Base-by-base conservation (phyloP, 2,329 filamentous ascomycete genomes). In the Sclerotinia subarctica region DNA sequence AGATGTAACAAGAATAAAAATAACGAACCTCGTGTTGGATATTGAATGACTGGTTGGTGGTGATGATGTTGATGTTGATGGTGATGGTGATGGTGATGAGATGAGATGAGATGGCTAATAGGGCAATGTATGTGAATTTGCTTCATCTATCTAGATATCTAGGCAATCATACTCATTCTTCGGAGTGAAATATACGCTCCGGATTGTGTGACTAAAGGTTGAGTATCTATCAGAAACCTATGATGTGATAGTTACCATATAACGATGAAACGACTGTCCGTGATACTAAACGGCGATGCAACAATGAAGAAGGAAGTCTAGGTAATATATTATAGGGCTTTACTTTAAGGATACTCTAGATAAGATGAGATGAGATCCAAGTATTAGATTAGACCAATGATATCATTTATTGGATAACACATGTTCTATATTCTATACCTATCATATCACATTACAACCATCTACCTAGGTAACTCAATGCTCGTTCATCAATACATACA, bases 281-380 rank as follows among this genome's bases (percentile, higher is more conserved):
- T 62, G 21, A 62, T 49, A 38, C 46, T 5, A 62, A 62, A 35
- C 29, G 59, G 46, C 29, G 58, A 62, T 62, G 58, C 46, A 46
- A 62, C 46, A 3, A 29, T 51, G 21, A 62, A 19, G 58, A 11
- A 29, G 46, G 58, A 11, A 29, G 46, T 49, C 21, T 21, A 6
- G 32, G 32, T 32, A 38, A 24, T 49, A 51, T 62, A n/a, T 49
- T 29, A 62, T 51, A 38, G 46, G 44, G 59, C 46, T 62, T 38
- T 6, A n/a, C n/a, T n/a, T n/a, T n/a, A n/a, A n/a, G n/a, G n/a
- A n/a, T n/a, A 38, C 46, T 62, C 26, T 6, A 51, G 59, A 62
- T 62, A 62, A 62, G 59, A 62, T 62, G 46, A 62, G 59, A 62
- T 62, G 59, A 62, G 59, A 62, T 62, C 21, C 7, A 38, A 38